These are phyloP conservation scores for Colletotrichum sojae DNA, from an alignment of 2,329 filamentous ascomycete genomes.

Conservation along the genomic window DNA sequence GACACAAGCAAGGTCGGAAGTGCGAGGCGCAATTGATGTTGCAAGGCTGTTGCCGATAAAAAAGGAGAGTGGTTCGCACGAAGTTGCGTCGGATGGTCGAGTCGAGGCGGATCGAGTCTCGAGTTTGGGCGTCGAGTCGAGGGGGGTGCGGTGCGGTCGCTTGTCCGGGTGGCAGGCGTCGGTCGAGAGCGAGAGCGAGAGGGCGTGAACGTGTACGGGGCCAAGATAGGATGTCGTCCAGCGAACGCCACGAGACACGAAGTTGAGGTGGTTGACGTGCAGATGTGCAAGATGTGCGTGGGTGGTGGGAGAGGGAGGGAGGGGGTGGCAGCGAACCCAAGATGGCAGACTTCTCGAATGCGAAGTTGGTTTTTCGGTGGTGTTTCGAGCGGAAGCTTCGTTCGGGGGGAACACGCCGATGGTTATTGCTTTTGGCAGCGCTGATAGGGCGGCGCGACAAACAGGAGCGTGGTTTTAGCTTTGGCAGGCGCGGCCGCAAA, in stretches of 20 bases:
- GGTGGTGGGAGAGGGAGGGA: too few species aligned
- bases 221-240: slow-evolving; percentile 38
- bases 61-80: slow-evolving; percentile 30
- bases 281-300: background rate
- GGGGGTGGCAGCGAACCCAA: slow-evolving; percentile 18
- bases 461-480: slow-evolving; percentile 39
- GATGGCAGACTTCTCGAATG: slow-evolving; percentile 40
- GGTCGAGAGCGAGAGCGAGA: background rate
- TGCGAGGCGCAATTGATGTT: background rate
- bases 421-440: slow-evolving; percentile 33
- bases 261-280: slow-evolving; percentile 8
- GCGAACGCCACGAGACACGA: slow-evolving; percentile 39
- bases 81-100: slow-evolving; percentile 20
- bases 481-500: slow-evolving; percentile 37
- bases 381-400: slow-evolving; percentile 40
- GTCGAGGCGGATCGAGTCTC: too few species aligned
- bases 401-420: slow-evolving; percentile 21
- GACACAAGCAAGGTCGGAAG: background rate
- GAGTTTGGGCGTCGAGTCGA: too few species aligned
- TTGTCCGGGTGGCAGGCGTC: background rate
- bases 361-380: slow-evolving; percentile 35
- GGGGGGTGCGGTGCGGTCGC: slow-evolving; percentile 8
- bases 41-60: slow-evolving; percentile 8
- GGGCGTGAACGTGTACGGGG: slow-evolving; percentile 6
- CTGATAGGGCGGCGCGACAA: slow-evolving; percentile 35